Percentiles rank a stretch among this genome's conserved stretches.
phyloP scores from a whole-genome alignment of 2,329 filamentous ascomycete species.

The Lizonia empirigonia region DNA sequence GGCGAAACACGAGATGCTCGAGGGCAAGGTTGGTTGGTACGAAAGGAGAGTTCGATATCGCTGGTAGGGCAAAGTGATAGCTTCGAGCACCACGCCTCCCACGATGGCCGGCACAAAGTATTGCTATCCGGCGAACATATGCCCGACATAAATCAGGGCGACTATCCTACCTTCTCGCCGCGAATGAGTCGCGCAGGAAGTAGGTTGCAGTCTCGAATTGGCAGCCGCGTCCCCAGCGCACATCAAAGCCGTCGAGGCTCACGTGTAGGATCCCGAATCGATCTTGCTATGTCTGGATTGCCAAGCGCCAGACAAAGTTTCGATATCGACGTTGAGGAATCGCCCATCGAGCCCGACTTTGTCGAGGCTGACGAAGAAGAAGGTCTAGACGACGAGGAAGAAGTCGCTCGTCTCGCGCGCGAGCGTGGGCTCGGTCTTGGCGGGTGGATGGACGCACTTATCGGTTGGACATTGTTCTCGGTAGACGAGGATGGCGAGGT shows the following conservation, averaged over 20 bases:
- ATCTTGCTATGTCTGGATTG: constrained; percentile 44
- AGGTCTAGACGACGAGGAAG: constrained; percentile 57
- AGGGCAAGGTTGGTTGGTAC: constrained; percentile 65
- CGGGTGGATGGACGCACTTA: constrained; percentile 61
- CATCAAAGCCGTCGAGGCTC: constrained; percentile 44
- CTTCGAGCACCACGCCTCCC: constrained; percentile 36
- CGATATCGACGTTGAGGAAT: constrained; percentile 34
- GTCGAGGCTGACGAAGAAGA: constrained; percentile 51
- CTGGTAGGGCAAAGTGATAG: constrained; percentile 51
- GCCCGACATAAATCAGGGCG: constrained; percentile 25
- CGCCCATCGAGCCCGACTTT: constrained; percentile 55
- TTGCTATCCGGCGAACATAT: constrained; percentile 44
- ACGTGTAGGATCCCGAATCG: constrained; percentile 44
- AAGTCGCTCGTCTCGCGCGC: constrained; percentile 58
- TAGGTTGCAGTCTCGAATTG: constrained; percentile 45
- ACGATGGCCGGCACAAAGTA: constrained; percentile 26
- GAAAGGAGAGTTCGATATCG: constrained; percentile 62
- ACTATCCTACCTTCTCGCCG: constrained; percentile 39
- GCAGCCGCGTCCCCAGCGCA: constrained; percentile 49
- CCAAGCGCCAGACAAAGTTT: constrained; percentile 39
- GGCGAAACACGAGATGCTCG: constrained; percentile 64
- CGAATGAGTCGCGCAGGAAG: constrained; percentile 41
- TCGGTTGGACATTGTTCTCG: constrained; percentile 63
- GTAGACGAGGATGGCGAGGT: constrained; percentile 57
- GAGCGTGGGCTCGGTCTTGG: constrained; percentile 62